phyloP scores from a whole-genome alignment of 345 rosid genomes.

The Linum tenue region DNA sequence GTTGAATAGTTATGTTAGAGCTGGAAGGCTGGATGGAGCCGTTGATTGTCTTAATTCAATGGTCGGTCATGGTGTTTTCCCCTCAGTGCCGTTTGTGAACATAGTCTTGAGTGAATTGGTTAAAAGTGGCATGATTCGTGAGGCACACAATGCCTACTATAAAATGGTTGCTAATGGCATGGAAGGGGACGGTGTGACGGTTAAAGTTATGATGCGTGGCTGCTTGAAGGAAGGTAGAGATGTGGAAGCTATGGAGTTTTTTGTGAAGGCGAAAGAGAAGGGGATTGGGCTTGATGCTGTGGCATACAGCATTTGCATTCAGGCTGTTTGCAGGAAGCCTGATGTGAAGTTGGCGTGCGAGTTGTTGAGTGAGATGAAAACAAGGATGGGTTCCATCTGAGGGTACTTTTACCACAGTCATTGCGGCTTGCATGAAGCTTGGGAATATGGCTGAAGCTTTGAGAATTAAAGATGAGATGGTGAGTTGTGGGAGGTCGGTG shows the following conservation, averaged over 20 bases:
- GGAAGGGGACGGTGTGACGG: slow-evolving; percentile 36
- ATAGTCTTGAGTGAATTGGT: slow-evolving; percentile 35
- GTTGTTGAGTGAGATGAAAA: slow-evolving; percentile 56
- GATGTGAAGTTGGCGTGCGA: slow-evolving; percentile 33
- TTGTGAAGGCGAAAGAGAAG: slow-evolving; percentile 32
- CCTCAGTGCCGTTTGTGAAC: slow-evolving; percentile 27
- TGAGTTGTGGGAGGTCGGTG: slow-evolving; percentile 44
- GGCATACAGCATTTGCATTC: slow-evolving; percentile 35
- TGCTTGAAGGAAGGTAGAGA: slow-evolving; percentile 44
- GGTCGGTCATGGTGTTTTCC: slow-evolving; percentile 35
- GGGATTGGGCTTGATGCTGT: slow-evolving; percentile 44
- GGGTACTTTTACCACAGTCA: slow-evolving; percentile 39
- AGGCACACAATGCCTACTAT: slow-evolving; percentile 36
- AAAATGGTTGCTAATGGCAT: slow-evolving; percentile 39
- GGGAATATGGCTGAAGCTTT: slow-evolving; percentile 56
- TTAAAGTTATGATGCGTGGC: slow-evolving; percentile 38
- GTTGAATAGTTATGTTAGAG: slow-evolving; percentile 45
- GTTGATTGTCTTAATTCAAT: slow-evolving; percentile 27
- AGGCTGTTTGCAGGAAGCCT: slow-evolving; percentile 34
- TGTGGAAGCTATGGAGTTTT: slow-evolving; percentile 39
- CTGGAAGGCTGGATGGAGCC: slow-evolving; percentile 31
- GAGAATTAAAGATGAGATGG: slow-evolving; percentile 68
- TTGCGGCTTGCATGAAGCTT: slow-evolving; percentile 47
- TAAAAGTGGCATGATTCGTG: slow-evolving; percentile 30
- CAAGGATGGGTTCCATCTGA: slow-evolving; percentile 38